These are phyloP conservation scores for Flammula alnicola DNA, from an alignment of 1,284 basidiomycete genomes.

Conservation along the genomic window DNA sequence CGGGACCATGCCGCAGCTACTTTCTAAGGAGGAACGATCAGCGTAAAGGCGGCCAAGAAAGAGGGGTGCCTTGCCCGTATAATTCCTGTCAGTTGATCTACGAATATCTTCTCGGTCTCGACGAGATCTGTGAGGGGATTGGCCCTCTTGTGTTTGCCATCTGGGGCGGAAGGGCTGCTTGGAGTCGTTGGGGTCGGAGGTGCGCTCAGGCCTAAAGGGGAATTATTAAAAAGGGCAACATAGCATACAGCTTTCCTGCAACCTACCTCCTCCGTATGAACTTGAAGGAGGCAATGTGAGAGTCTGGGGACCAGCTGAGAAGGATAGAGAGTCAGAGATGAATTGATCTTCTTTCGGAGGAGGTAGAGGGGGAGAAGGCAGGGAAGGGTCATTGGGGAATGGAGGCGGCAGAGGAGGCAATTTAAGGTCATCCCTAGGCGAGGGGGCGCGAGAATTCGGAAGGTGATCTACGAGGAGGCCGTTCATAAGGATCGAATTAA, in stretches of 20 bases:
- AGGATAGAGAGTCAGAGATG: neutral
- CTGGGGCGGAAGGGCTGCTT: constrained; percentile 41
- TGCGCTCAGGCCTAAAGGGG: constrained; percentile 34
- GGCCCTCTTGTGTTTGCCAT: constrained; percentile 58
- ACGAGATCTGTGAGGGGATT: constrained; percentile 94
- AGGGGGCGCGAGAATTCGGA: constrained; percentile 11
- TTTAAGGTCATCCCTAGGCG: constrained; percentile 8
- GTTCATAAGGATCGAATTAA: constrained; percentile 21
- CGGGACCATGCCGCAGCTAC: constrained; percentile 97
- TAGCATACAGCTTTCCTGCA: constrained; percentile 12
- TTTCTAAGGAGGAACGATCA: constrained; percentile 59
- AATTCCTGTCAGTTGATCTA: constrained; percentile 89
- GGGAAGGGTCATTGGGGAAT: neutral
- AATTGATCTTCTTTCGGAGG: constrained; percentile 14
- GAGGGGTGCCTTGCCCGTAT: constrained; percentile 72
- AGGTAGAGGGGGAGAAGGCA: constrained; percentile 14
- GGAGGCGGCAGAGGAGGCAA: constrained; percentile 5
- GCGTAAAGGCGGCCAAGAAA: constrained; percentile 19
- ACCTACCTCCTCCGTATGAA: constrained; percentile 23
- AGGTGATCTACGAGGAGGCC: constrained; percentile 14
- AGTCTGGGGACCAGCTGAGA: constrained; percentile 12
- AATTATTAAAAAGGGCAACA: constrained; percentile 21
- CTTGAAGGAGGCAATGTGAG: constrained; percentile 17
- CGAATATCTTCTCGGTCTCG: constrained; percentile 91
- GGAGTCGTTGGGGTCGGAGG: constrained; percentile 43